phyloP scores from a whole-genome alignment of 2,329 filamentous ascomycete species.

The Scleromitrula shiraiana region DNA sequence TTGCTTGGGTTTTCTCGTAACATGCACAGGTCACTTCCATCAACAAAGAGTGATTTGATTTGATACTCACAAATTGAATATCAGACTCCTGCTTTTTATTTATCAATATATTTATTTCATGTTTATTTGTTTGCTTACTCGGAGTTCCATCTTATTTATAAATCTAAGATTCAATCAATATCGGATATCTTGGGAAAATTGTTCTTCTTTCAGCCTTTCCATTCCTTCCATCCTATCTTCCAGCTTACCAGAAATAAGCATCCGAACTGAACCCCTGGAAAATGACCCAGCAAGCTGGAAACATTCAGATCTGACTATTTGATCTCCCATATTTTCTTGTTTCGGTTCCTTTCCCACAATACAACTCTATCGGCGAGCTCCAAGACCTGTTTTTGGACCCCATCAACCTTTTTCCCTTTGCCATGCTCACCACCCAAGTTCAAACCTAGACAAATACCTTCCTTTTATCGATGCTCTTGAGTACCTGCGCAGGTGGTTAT shows the following conservation, averaged over 20 bases:
- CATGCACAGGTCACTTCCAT: too few relatives aligned
- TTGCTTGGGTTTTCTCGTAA: too few relatives aligned
- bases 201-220: slow-evolving; percentile 6
- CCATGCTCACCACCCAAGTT: background rate
- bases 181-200: slow-evolving; percentile 1
- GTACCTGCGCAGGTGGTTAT: background rate
- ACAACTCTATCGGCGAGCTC: background rate
- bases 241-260: background rate
- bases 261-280: slow-evolving; percentile 1
- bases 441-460: background rate
- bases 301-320: background rate
- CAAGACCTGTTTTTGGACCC: background rate
- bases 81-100: too few relatives aligned
- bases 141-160: too few relatives aligned
- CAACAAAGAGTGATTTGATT: too few relatives aligned
- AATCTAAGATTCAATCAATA: slow-evolving; percentile 4
- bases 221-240: slow-evolving; percentile 2
- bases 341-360: slow-evolving; percentile 3
- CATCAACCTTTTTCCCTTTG: background rate
- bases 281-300: slow-evolving; percentile 9
- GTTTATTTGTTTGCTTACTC: too few relatives aligned
- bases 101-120: too few relatives aligned
- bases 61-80: too few relatives aligned
- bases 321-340: background rate
- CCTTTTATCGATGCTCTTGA: background rate